Evolutionary conservation across 139 green algal genomes (phyloP).

Genomic region (Picochlorum sp.): DNA sequence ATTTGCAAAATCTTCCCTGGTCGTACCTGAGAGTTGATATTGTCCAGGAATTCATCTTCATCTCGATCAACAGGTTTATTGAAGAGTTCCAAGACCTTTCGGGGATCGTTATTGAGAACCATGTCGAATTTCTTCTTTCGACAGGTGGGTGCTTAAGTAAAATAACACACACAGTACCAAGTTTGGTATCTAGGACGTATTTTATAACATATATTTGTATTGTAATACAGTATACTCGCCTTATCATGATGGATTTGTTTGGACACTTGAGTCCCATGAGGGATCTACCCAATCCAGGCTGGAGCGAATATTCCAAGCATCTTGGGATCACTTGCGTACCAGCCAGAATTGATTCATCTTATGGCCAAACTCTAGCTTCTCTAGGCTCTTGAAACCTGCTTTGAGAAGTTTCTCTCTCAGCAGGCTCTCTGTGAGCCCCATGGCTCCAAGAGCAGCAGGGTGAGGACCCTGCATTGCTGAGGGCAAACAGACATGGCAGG

Average conservation of each 20-base stretch:
- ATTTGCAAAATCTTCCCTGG: neutral
- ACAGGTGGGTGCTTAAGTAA: neutral
- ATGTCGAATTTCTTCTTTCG: neutral
- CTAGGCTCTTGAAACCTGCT: neutral
- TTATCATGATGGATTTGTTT: no score
- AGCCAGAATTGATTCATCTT: constrained; percentile 6
- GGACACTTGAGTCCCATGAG: no score
- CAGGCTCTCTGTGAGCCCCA: constrained; percentile 8
- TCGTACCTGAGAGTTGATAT: constrained; percentile 6
- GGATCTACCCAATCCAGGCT: no score
- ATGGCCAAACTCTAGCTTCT: neutral
- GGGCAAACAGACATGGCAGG: constrained; percentile 23
- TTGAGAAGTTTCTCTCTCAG: constrained; percentile 3
- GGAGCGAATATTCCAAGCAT: no score
- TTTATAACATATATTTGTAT: no score
- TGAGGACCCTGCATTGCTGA: constrained; percentile 16
- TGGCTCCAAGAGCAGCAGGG: constrained; percentile 12
- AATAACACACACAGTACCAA: neutral
- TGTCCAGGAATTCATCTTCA: constrained; percentile 8
- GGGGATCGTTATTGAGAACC: constrained; percentile 14
- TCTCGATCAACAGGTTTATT: constrained; percentile 8
- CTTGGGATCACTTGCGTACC: neutral
- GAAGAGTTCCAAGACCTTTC: constrained; percentile 12
- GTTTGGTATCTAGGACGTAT: no score
- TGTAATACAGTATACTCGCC: no score